phyloP scores from a whole-genome alignment of 1,284 basidiomycete genomes.

The Abortiporus biennis region DNA sequence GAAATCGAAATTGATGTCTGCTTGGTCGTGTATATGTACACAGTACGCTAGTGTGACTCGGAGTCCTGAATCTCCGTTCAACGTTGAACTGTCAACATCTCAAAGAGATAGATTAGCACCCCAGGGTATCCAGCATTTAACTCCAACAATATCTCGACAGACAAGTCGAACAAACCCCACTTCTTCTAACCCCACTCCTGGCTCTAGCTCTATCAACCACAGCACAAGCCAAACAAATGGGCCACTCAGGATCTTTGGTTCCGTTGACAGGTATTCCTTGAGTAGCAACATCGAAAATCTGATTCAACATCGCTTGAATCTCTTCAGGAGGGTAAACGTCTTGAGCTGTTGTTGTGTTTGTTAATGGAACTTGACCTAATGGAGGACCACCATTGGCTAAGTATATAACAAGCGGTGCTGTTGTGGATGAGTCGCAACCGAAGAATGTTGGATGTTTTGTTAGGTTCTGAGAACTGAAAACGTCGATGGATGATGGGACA shows the following conservation, averaged over 20 bases:
- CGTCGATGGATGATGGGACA: slow-evolving; percentile 25
- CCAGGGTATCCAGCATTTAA: too few relatives aligned
- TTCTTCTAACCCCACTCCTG: slow-evolving; percentile 21
- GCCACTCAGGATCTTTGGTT: slow-evolving; percentile 32
- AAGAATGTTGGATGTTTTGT: slow-evolving; percentile 37
- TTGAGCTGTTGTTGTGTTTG: slow-evolving; percentile 35
- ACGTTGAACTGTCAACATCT: too few relatives aligned
- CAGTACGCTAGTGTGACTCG: too few relatives aligned
- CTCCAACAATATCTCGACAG: slow-evolving; percentile 36
- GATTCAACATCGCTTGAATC: slow-evolving; percentile 34
- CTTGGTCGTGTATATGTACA: too few relatives aligned
- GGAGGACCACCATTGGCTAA: slow-evolving; percentile 38
- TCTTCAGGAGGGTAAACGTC: slow-evolving; percentile 23
- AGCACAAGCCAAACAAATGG: slow-evolving; percentile 38
- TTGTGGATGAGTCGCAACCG: slow-evolving; percentile 28
- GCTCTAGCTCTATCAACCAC: slow-evolving; percentile 34
- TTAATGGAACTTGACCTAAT: slow-evolving; percentile 29
- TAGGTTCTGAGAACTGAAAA: slow-evolving; percentile 30
- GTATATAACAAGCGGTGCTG: slow-evolving; percentile 24
- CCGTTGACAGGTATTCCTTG: slow-evolving; percentile 27
- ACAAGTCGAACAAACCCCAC: slow-evolving; percentile 33
- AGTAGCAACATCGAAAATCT: slow-evolving; percentile 33
- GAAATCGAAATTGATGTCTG: too few relatives aligned
- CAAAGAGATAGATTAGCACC: too few relatives aligned
- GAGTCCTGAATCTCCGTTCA: too few relatives aligned